phyloP scores from a whole-genome alignment of 2,329 filamentous ascomycete species.

The Metarhizium album region DNA sequence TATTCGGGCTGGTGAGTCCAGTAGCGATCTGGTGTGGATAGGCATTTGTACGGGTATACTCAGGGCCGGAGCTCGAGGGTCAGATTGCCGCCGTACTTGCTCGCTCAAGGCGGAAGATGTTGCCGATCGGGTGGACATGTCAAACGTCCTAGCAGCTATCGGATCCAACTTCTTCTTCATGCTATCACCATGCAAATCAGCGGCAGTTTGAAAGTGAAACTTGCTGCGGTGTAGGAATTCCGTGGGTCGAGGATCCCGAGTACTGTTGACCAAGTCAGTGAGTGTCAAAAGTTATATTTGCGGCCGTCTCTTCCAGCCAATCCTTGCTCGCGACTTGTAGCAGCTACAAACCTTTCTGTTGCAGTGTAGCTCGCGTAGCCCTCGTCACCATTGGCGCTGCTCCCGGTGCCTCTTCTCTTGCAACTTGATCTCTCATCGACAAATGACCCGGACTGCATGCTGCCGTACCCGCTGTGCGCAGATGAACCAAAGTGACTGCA shows the following conservation, averaged over 20 bases:
- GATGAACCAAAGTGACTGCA: conserved; percentile 17
- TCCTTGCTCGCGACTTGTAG: background rate
- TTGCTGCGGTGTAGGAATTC: conserved; percentile 39
- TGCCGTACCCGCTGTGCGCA: conserved; percentile 29
- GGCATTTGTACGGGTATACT: conserved; percentile 35
- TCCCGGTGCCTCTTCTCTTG: conserved; percentile 20
- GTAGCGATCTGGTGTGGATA: conserved; percentile 27
- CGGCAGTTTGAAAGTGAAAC: conserved; percentile 35
- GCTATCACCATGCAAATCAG: conserved; percentile 36
- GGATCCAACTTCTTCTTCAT: conserved; percentile 47
- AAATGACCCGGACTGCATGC: conserved; percentile 23
- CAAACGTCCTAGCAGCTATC: conserved; percentile 30
- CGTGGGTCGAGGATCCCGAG: conserved; percentile 28
- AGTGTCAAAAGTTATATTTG: background rate
- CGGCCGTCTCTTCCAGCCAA: background rate
- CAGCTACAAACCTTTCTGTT: conserved; percentile 23
- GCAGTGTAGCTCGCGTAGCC: conserved; percentile 34
- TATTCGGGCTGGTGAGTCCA: conserved; percentile 18
- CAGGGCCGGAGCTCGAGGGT: conserved; percentile 29
- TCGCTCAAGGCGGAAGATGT: conserved; percentile 33
- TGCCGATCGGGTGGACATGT: conserved; percentile 34
- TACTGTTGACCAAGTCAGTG: conserved; percentile 17
- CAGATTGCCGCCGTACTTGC: conserved; percentile 24
- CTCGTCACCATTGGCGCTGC: conserved; percentile 26
- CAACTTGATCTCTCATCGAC: conserved; percentile 24